phyloP scores from a whole-genome alignment of 192 early-diverging fungal species.

The Linnemannia schmuckeri region DNA sequence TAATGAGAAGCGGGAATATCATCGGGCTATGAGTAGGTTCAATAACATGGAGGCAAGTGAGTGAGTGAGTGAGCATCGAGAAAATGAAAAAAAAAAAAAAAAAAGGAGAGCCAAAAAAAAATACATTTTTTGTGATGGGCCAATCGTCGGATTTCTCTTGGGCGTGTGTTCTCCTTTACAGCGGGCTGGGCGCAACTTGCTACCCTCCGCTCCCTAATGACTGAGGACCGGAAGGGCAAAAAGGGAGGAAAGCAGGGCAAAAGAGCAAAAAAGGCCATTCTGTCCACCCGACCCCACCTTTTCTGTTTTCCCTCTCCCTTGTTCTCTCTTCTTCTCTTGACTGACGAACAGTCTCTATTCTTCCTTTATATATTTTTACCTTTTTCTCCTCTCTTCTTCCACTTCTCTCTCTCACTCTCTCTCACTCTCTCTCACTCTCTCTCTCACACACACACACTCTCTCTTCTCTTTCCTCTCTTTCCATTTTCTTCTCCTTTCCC shows the following conservation, averaged over 20 bases:
- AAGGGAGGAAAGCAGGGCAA: background rate
- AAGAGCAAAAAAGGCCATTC: background rate
- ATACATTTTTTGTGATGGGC: background rate
- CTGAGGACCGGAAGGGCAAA: background rate
- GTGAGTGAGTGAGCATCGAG: background rate
- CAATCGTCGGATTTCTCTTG: background rate
- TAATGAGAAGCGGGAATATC: too few relatives aligned
- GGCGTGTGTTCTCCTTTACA: background rate
- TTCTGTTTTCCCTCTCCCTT: background rate
- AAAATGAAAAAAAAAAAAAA: background rate
- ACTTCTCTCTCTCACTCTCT: background rate
- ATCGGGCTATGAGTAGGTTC: background rate
- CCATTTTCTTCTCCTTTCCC: background rate
- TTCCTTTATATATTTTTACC: too few relatives aligned
- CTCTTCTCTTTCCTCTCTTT: background rate
- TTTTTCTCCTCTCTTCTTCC: background rate
- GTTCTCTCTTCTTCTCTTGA: background rate
- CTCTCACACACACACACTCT: too few relatives aligned
- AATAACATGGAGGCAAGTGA: background rate
- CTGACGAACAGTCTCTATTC: too few relatives aligned
- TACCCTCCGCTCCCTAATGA: background rate
- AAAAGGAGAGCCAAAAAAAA: background rate
- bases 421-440: background rate
- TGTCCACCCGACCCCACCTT: background rate
- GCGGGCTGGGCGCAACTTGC: background rate